Evolutionary conservation across 108 stramenopile genomes (phyloP).

Genomic region (Conticribra guillardii): DNA sequence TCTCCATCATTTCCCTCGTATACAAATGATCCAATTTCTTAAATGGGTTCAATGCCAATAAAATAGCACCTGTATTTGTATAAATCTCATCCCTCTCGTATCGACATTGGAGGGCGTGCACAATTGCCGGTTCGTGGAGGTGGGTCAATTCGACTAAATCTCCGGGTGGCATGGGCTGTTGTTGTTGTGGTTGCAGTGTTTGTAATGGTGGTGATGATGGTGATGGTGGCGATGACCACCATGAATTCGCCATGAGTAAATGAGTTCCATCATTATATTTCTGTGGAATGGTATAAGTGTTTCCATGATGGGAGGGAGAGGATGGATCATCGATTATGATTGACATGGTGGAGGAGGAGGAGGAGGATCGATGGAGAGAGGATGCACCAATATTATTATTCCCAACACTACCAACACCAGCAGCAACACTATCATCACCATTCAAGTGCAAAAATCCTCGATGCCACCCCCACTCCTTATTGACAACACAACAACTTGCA

Average conservation of each 20-base stretch:
- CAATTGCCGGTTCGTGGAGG: slow-evolving; percentile 88
- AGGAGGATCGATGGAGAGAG: too few species aligned
- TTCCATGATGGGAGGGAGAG: background rate
- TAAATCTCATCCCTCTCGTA: slow-evolving; percentile 79
- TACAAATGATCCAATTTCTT: slow-evolving; percentile 63
- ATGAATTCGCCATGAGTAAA: slow-evolving; percentile 40
- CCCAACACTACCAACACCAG: background rate
- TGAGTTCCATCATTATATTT: background rate
- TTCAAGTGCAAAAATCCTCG: background rate
- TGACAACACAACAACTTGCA: background rate
- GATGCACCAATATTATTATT: too few species aligned
- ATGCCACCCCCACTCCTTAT: background rate
- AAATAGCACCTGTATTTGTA: slow-evolving; percentile 90
- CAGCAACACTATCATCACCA: background rate
- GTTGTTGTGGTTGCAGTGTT: background rate
- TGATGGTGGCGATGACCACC: slow-evolving; percentile 40
- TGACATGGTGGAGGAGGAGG: background rate
- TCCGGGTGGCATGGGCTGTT: slow-evolving; percentile 39
- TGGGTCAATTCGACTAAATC: slow-evolving; percentile 82
- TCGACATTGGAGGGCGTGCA: slow-evolving; percentile 64
- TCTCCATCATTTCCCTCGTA: slow-evolving; percentile 61
- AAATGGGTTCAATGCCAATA: slow-evolving; percentile 93
- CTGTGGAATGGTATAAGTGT: background rate
- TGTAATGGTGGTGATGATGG: slow-evolving; percentile 5
- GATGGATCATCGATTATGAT: background rate